phyloP scores from a whole-genome alignment of 2,329 filamentous ascomycete species.

The Cryphonectria radicalis region DNA sequence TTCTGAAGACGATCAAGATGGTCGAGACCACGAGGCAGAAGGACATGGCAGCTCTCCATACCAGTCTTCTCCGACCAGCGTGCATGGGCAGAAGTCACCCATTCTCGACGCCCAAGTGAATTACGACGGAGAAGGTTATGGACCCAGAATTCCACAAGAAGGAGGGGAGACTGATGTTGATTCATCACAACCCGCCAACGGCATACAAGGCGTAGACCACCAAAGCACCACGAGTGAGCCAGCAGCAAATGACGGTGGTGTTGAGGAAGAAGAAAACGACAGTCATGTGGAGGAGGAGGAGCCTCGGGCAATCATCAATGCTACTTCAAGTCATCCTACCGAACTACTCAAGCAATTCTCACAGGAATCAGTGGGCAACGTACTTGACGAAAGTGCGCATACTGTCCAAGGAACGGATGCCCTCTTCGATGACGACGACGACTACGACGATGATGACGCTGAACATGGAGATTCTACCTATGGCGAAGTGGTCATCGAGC shows the following conservation, averaged over 20 bases:
- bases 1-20: background rate
- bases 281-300: background rate
- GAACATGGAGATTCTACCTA: conserved; percentile 11
- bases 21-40: background rate
- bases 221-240: background rate
- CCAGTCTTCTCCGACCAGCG: background rate
- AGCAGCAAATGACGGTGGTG: background rate
- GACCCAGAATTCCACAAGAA: background rate
- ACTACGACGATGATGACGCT: conserved; percentile 33
- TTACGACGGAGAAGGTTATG: conserved; percentile 23
- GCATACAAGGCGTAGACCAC: background rate
- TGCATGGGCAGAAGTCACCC: background rate
- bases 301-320: conserved; percentile 3
- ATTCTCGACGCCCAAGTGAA: background rate
- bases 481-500: conserved; percentile 18
- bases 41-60: background rate
- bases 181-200: background rate
- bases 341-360: conserved; percentile 9
- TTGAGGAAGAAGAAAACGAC: background rate
- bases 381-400: conserved; percentile 33
- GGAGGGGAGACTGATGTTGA: background rate
- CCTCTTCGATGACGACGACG: conserved; percentile 39
- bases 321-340: background rate
- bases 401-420: conserved; percentile 42
- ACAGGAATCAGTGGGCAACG: conserved; percentile 9